phyloP scores from a whole-genome alignment of 495 filamentous ascomycete genomes.

The Penicillium subrubescens region DNA sequence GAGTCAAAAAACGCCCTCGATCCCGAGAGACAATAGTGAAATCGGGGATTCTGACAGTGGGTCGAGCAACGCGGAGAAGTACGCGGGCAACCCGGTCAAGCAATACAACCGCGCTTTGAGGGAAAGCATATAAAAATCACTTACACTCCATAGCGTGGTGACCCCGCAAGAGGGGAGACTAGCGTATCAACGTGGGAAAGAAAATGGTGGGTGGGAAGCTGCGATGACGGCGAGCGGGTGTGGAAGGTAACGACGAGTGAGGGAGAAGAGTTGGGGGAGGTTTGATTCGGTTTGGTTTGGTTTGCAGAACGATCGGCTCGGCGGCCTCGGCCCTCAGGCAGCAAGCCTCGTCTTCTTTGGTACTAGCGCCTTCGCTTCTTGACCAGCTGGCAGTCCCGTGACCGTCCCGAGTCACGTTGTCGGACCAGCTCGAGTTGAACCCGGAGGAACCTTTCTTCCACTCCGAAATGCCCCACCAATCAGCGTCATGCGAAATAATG shows the following conservation, averaged over 20 bases:
- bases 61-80: constrained; percentile 51
- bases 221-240: constrained; percentile 16
- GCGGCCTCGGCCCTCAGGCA: constrained; percentile 38
- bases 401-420: neutral
- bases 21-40: constrained; percentile 18
- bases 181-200: constrained; percentile 31
- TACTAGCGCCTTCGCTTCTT: constrained; percentile 34
- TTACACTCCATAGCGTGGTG: constrained; percentile 56
- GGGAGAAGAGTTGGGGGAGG: constrained; percentile 32
- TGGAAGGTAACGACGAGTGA: constrained; percentile 27
- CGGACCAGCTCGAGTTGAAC: neutral
- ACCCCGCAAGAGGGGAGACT: constrained; percentile 44
- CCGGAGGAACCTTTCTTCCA: constrained; percentile 3
- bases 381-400: constrained; percentile 26
- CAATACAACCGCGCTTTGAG: constrained; percentile 28
- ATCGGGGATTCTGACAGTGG: constrained; percentile 41
- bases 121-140: constrained; percentile 38
- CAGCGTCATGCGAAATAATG: constrained; percentile 37
- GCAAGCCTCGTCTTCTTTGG: constrained; percentile 12
- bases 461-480: constrained; percentile 16
- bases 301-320: constrained; percentile 30
- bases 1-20: constrained; percentile 18
- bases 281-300: constrained; percentile 30
- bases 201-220: constrained; percentile 33
- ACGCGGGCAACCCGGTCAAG: constrained; percentile 41